phyloP scores from a whole-genome alignment of 106 monocot species.

The Apostasia shenzhenica region DNA sequence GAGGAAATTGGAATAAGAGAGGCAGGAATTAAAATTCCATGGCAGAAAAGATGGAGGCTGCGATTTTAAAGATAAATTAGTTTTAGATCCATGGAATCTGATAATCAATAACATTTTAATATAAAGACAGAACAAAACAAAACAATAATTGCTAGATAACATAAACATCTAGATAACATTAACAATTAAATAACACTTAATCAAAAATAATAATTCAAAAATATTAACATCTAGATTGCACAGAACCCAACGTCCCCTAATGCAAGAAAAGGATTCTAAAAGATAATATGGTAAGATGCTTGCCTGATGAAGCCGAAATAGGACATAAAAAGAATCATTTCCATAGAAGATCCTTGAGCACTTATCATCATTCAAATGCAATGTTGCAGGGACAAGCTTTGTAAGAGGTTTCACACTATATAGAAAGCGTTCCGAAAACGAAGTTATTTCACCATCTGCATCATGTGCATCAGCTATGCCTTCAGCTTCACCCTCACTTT shows the following conservation, averaged over 20 bases:
- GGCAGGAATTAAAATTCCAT: too few species aligned
- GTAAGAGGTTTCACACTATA: conserved; percentile 70
- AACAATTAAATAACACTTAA: too few species aligned
- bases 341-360: conserved; percentile 73
- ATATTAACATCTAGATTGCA: too few species aligned
- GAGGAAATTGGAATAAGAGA: too few species aligned
- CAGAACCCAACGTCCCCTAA: neutral
- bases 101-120: too few species aligned
- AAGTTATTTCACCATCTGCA: conserved; percentile 54
- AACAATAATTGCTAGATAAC: too few species aligned
- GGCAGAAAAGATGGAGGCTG: too few species aligned
- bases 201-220: too few species aligned
- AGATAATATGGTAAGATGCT: neutral
- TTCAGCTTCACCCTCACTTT: conserved; percentile 95
- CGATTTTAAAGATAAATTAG: too few species aligned
- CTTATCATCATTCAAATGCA: conserved; percentile 51
- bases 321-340: conserved; percentile 91
- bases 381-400: conserved; percentile 54
- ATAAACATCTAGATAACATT: too few species aligned
- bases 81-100: too few species aligned
- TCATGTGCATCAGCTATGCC: conserved; percentile 65
- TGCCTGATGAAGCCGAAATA: conserved; percentile 94
- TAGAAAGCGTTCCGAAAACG: conserved; percentile 51
- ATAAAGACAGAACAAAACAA: too few species aligned
- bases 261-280: neutral